Evolutionary conservation across 805 yeast species (phyloP).

Genomic region (Pichia nakasei): DNA sequence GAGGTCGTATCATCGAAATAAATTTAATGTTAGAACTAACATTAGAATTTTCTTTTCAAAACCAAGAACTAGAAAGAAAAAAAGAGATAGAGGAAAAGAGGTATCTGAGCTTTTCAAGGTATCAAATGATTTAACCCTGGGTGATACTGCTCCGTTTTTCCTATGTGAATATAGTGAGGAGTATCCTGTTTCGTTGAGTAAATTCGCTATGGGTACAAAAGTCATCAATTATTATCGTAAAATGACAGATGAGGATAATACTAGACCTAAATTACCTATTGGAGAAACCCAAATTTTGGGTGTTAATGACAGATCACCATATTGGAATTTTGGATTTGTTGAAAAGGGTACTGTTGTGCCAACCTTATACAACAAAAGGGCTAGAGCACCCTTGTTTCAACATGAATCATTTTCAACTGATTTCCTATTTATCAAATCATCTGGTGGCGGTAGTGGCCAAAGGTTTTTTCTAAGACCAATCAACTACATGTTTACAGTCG

Average conservation of each 20-base stretch:
- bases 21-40: slow-evolving; percentile 69
- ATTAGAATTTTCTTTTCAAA: slow-evolving; percentile 68
- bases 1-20: slow-evolving; percentile 74
- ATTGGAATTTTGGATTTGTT: slow-evolving; percentile 97
- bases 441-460: slow-evolving; percentile 66
- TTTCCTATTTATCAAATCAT: slow-evolving; percentile 68
- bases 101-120: slow-evolving; percentile 62
- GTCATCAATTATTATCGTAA: slow-evolving; percentile 89
- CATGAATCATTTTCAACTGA: slow-evolving; percentile 77
- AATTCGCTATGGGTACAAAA: slow-evolving; percentile 94
- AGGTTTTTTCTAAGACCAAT: slow-evolving; percentile 61
- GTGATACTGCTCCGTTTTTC: slow-evolving; percentile 73
- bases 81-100: slow-evolving; percentile 81
- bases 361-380: slow-evolving; percentile 82
- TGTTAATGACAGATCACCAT: slow-evolving; percentile 93
- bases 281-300: slow-evolving; percentile 96
- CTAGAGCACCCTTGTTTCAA: slow-evolving; percentile 86
- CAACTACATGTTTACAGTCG: slow-evolving; percentile 74
- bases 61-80: slow-evolving; percentile 69
- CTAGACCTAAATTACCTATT: slow-evolving; percentile 77
- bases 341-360: slow-evolving; percentile 93
- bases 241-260: slow-evolving; percentile 65
- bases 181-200: slow-evolving; percentile 69
- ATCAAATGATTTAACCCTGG: slow-evolving; percentile 69
- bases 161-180: slow-evolving; percentile 89